Evolutionary conservation across 352 stramenopile species (phyloP).

Genomic region (Globisporangium sylvaticum): DNA sequence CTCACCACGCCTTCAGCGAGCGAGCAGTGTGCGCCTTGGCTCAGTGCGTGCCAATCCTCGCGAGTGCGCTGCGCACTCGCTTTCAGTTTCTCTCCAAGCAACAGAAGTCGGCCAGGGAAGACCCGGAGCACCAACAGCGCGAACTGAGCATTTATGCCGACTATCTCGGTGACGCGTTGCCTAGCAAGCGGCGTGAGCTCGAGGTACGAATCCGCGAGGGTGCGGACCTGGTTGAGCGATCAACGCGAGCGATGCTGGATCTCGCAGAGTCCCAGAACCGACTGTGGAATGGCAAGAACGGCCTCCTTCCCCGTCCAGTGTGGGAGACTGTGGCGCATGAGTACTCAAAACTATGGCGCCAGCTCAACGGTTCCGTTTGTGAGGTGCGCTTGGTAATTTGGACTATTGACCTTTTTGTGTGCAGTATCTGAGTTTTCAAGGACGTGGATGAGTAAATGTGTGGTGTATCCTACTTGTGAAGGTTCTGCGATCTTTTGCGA

Average conservation of each 20-base stretch:
- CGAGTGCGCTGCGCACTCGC: constrained; percentile 24
- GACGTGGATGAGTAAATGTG: neutral
- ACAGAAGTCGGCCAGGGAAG: constrained; percentile 34
- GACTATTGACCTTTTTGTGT: too few relatives aligned
- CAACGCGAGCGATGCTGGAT: constrained; percentile 40
- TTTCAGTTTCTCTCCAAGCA: constrained; percentile 55
- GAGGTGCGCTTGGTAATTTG: too few relatives aligned
- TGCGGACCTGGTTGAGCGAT: constrained; percentile 29
- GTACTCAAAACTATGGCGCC: constrained; percentile 36
- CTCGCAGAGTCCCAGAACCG: constrained; percentile 42
- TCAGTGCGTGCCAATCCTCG: neutral
- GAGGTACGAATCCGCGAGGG: constrained; percentile 55
- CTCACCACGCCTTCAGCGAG: neutral
- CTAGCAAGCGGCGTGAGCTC: constrained; percentile 50
- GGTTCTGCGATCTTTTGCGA: neutral
- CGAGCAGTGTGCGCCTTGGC: neutral
- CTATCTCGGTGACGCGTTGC: constrained; percentile 47
- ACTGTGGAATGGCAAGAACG: constrained; percentile 41
- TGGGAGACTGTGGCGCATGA: constrained; percentile 28
- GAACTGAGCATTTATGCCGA: constrained; percentile 35
- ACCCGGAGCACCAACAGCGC: constrained; percentile 39
- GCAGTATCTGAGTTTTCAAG: too few relatives aligned
- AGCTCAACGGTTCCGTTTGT: constrained; percentile 32
- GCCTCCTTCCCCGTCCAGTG: constrained; percentile 25
- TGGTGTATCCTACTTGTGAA: neutral